A percentile compares a stretch with the other conserved stretches of the same genome.
phyloP scores from a whole-genome alignment of 441 rosid genomes.

The Rhodomyrtus psidioides region DNA sequence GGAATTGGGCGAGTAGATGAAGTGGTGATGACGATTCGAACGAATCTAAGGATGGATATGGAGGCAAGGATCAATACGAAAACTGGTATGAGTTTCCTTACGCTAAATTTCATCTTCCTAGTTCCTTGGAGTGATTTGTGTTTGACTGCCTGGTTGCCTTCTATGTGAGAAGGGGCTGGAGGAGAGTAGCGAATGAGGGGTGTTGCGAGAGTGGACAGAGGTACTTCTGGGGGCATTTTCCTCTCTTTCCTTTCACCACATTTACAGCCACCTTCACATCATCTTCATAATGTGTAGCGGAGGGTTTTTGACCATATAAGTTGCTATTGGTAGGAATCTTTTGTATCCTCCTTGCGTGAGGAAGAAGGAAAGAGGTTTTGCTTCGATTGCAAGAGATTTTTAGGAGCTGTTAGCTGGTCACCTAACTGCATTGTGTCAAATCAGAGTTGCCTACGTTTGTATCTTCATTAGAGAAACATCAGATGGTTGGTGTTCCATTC shows the following conservation, averaged over 20 bases:
- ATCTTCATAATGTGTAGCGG: conserved; percentile 1
- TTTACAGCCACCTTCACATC: conserved; percentile 14
- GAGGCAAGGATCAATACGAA: conserved; percentile 51
- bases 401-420: conserved; percentile 17
- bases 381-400: conserved; percentile 34
- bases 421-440: conserved; percentile 18
- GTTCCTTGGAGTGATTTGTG: conserved; percentile 20
- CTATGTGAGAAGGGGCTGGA: conserved; percentile 32
- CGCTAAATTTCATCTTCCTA: conserved; percentile 43
- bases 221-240: conserved; percentile 73
- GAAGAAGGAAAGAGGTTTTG: conserved; percentile 44
- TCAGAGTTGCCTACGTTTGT: neutral
- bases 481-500: conserved; percentile 15
- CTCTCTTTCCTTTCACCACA: conserved; percentile 2
- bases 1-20: conserved; percentile 31
- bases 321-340: neutral
- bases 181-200: conserved; percentile 37
- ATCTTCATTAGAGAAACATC: neutral
- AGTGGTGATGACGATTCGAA: conserved; percentile 40
- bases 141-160: conserved; percentile 1
- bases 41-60: conserved; percentile 54
- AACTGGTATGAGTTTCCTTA: conserved; percentile 48
- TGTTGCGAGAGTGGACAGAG: conserved; percentile 29
- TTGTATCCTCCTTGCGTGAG: conserved; percentile 29
- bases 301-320: neutral